phyloP scores from a whole-genome alignment of 768 basidiomycete species.

The Podaxis sp. region DNA sequence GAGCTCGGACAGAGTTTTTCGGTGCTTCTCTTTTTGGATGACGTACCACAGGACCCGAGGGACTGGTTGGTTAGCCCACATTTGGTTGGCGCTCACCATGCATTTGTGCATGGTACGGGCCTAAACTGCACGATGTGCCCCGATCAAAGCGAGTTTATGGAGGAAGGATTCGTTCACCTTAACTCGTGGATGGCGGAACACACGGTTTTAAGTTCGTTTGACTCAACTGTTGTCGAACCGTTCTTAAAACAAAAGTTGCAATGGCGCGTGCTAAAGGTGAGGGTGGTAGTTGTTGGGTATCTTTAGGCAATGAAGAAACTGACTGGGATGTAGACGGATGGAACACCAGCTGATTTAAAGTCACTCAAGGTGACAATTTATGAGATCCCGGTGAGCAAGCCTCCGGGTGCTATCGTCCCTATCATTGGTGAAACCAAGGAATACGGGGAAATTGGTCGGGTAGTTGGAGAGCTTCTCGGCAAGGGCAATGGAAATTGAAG shows the following conservation, averaged over 20 bases:
- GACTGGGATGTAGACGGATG: slow-evolving; percentile 4
- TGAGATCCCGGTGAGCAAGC: slow-evolving; percentile 5
- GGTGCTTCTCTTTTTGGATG: slow-evolving; percentile 48
- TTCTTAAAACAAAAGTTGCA: slow-evolving; percentile 34
- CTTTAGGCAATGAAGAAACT: background rate
- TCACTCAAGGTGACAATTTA: background rate
- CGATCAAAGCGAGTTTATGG: slow-evolving; percentile 20
- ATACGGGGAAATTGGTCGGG: background rate
- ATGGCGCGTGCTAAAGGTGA: slow-evolving; percentile 35
- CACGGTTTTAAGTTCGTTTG: slow-evolving; percentile 25
- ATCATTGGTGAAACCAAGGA: background rate
- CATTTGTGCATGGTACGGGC: slow-evolving; percentile 35
- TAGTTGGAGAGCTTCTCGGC: too few relatives aligned
- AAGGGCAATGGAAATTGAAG: too few relatives aligned
- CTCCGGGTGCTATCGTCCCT: background rate
- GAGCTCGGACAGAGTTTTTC: slow-evolving; percentile 41
- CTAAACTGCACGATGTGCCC: slow-evolving; percentile 39
- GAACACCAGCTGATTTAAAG: background rate
- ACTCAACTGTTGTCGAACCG: slow-evolving; percentile 31
- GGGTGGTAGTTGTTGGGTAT: background rate
- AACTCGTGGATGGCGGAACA: slow-evolving; percentile 28
- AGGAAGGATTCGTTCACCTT: slow-evolving; percentile 41
- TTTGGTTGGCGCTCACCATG: slow-evolving; percentile 43
- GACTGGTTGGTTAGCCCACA: slow-evolving; percentile 33
- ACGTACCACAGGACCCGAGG: slow-evolving; percentile 32